These are phyloP conservation scores for Helianthus tuberosus DNA, from an alignment of 129 eudicot species.

Conservation along the genomic window DNA sequence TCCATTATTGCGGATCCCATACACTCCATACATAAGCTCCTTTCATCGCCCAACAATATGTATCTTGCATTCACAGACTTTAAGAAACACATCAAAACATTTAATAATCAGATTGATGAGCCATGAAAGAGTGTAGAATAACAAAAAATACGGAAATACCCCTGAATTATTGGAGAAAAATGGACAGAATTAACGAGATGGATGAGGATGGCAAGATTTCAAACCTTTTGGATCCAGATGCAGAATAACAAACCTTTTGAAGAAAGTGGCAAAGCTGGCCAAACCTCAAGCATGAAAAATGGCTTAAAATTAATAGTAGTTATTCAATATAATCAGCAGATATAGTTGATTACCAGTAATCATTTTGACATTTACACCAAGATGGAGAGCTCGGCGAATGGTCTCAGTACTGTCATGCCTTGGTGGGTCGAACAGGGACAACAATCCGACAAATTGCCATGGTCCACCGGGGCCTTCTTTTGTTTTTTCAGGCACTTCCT, in stretches of 20 bases:
- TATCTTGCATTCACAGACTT: conserved; percentile 87
- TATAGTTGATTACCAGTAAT: conserved; percentile 60
- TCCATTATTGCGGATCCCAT: conserved; percentile 99
- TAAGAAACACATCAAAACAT: conserved; percentile 14
- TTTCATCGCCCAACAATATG: conserved; percentile 84
- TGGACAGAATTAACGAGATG: too few species aligned
- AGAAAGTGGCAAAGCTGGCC: too few species aligned
- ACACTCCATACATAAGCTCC: conserved; percentile 95
- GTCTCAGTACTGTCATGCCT: conserved; percentile 96
- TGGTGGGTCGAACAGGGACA: conserved; percentile 86
- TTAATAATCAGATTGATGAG: conserved; percentile 2
- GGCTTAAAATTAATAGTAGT: background rate
- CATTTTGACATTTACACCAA: conserved; percentile 95
- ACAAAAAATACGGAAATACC: too few species aligned
- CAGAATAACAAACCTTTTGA: too few species aligned
- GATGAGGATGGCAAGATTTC: too few species aligned
- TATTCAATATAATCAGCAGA: background rate
- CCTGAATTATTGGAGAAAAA: too few species aligned
- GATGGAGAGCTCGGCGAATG: conserved; percentile 86
- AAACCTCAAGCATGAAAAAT: too few species aligned
- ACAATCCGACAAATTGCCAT: conserved; percentile 87
- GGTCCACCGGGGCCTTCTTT: conserved; percentile 80
- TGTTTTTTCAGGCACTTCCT: conserved; percentile 86
- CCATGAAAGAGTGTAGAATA: background rate
- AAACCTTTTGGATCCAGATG: too few species aligned